Evolutionary conservation across 129 eudicot genomes (phyloP).

Genomic region (Flaveria linearis): DNA sequence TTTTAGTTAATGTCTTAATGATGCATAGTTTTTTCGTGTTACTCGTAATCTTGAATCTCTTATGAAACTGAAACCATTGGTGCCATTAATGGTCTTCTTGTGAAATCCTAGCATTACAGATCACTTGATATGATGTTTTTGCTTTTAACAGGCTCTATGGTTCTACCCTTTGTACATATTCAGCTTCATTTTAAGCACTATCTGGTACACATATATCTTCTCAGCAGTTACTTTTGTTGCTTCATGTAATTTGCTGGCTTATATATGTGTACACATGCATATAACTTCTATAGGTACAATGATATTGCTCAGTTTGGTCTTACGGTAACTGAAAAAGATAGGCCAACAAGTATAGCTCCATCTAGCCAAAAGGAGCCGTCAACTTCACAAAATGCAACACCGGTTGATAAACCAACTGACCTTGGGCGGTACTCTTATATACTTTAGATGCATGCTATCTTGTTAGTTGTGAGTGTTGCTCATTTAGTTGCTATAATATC

Average conservation of each 20-base stretch:
- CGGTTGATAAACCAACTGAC: constrained; percentile 64
- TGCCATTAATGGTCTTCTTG: constrained; percentile 10
- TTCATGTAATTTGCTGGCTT: constrained; percentile 7
- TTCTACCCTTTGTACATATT: constrained; percentile 90
- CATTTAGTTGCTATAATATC: constrained; percentile 12
- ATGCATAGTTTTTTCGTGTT: too few relatives aligned
- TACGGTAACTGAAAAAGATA: constrained; percentile 53
- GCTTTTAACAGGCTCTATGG: constrained; percentile 70
- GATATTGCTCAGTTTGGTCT: constrained; percentile 93
- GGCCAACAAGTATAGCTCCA: constrained; percentile 26
- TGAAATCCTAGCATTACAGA: constrained; percentile 12
- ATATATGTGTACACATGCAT: background rate
- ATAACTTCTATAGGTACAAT: constrained; percentile 65
- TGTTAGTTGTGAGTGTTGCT: background rate
- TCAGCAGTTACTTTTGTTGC: constrained; percentile 1
- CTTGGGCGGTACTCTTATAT: constrained; percentile 68
- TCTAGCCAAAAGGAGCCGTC: constrained; percentile 47
- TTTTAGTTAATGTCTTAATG: too few relatives aligned
- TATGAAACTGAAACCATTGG: constrained; percentile 12
- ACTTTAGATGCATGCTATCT: background rate
- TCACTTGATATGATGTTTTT: constrained; percentile 28
- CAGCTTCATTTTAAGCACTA: constrained; percentile 84
- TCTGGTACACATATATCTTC: constrained; percentile 63
- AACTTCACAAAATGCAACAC: constrained; percentile 35
- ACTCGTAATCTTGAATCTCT: background rate